Base-by-base conservation (phyloP, 129 eudicot genomes). In the Ambrosia trifida region DNA sequence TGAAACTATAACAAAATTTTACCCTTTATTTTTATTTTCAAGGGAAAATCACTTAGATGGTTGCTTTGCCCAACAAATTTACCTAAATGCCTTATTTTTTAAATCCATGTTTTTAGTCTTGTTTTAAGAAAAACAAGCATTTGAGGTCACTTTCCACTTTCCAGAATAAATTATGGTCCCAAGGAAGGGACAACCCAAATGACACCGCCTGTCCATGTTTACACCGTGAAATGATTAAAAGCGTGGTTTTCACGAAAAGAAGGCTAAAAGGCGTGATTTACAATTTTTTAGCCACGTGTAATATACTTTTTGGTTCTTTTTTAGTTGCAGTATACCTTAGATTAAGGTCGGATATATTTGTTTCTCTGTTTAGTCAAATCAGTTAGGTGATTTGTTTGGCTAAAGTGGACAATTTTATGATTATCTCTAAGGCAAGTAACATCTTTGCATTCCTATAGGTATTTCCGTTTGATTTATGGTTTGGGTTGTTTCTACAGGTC, bases 401-500 rank as follows among this genome's bases (percentile, higher is more conserved):
- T 7, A 40, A 40, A 40, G 44, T 40, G 44, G 44, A 10, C 44
- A 40, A 5, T 40, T 7, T 2, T 52, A 35, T 57, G 38, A 57
- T 28, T 28, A 11, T 12, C 35, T 13, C 60, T 7, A 31, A 16
- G 16, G 12, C 47, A 7, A 50, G 38, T 69, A 44, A 33, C 20
- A 19, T 16, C 17, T 51, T 35, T 69, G 18, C 0, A 35, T 50
- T 5, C 16, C 3, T 3, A 5, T 5, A 41, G 3, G 4, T n/a
- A 4, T 40, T 67, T 5, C 17, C 4, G 2, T 66, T 14, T 31
- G 14, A 8, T 12, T 3, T 36, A 13, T 14, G 51, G 18, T 47
- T n/a, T 17, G 41, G 36, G 14, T 11, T 12, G 68, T 11, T 75
- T 54, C 16, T 38, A 14, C 88, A 93, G 96, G 95, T 81, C 44